Conservation (phyloP, 1,284 basidiomycete species). For the Inonotus obliquus region DNA sequence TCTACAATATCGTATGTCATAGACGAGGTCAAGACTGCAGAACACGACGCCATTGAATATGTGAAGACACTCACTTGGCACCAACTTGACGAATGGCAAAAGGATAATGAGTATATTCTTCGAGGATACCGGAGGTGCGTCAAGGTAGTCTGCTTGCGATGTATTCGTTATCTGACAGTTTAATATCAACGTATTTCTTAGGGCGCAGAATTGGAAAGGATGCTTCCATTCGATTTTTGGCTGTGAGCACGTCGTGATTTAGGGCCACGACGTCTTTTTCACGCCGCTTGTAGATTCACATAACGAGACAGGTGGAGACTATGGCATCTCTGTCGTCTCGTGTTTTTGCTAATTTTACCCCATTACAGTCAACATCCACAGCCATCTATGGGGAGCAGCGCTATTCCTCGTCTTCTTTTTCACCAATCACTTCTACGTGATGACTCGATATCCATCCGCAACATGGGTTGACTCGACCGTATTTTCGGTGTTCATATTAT, state of each 20-base stretch:
- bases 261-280: not conserved
- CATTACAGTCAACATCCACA: constrained; percentile 81
- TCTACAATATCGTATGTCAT: constrained; percentile 10
- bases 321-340: not conserved
- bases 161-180: too few species aligned
- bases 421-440: constrained; percentile 43
- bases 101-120: constrained; percentile 73
- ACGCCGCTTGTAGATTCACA: constrained; percentile 58
- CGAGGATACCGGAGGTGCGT: constrained; percentile 66
- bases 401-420: constrained; percentile 60
- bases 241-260: constrained; percentile 46
- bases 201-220: constrained; percentile 60
- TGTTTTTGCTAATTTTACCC: constrained; percentile 1
- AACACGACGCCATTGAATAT: constrained; percentile 13
- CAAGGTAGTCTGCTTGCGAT: constrained; percentile 16
- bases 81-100: constrained; percentile 66
- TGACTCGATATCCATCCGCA: constrained; percentile 44
- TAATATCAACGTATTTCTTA: constrained; percentile 28
- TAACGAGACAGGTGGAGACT: constrained; percentile 79
- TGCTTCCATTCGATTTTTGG: constrained; percentile 67
- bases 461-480: constrained; percentile 63
- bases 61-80: constrained; percentile 48
- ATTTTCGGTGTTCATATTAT: constrained; percentile 66
- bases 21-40: constrained; percentile 13
- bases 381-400: constrained; percentile 73